Base-by-base conservation (phyloP, 805 yeast genomes). In the Ogataea ganodermae region DNA sequence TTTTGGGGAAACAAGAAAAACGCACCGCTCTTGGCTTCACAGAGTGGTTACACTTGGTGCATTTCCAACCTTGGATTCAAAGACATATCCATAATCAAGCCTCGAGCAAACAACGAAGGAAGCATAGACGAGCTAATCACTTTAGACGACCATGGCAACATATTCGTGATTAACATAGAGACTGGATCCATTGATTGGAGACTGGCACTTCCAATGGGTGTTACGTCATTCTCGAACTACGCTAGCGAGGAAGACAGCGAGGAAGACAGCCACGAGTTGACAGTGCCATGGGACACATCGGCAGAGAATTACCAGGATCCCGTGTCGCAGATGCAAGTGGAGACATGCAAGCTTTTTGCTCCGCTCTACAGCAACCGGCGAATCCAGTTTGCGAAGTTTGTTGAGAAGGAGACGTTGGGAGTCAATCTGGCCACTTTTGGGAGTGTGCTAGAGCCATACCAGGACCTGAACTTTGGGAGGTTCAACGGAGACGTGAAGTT, bases 301-400 rank as follows among this genome's bases (percentile, higher is more conserved):
- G 41, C 17, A 2, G 16, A 16, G n/a, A 30, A 14, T 4, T 30
- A 40, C 33, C 24, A 41, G 23, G 63, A 63, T 39, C 76, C 77
- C 3, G 59, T 79, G 24, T 72, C 80, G 0, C 76, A 77, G 48
- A 74, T 80, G 26, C 85, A 80, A 58, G 74, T 81, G 45, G 84
- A 80, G 53, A 78, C 84, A 0, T 74, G 82, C 50, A 62, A 56
- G 20, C 69, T 70, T 7, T 65, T 50, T 30, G 50, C 58, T 4
- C 58, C 65, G 7, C 43, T 57, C 3, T 63, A 61, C 50, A 58
- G 55, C 28, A 55, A 59, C 21, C 52, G 57, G 35, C 55, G 57
- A 7, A 46, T 59, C 20, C 59, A 56, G 13, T 64, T 66, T 51
- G 41, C 57, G 2, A 52, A 49, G 30, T 50, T 59, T 23, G 36